Evolutionary conservation across 805 yeast species (phyloP), one percentile per base, ranked within the genome.

Genomic region (Schwanniomyces pseudopolymorphus): DNA sequence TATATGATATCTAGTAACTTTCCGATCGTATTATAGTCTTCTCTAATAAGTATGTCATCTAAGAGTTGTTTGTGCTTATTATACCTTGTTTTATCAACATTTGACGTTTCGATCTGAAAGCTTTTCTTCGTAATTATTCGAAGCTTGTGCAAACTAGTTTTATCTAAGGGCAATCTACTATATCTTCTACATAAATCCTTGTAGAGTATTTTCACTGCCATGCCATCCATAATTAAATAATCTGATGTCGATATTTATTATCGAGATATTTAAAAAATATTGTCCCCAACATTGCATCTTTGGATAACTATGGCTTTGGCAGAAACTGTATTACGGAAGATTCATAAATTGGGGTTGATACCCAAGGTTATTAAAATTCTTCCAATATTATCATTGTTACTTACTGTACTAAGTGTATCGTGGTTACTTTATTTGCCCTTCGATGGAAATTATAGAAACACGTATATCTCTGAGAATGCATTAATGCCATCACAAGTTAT

Each of bases 401-500:
- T 70, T 36, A 68, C 75, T 0, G n/a, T 69, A n/a, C 52, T 64
- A 28, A 62, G 72, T 45, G 47, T 69, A 5, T 51, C 56, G 2
- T 72, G 77, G 75, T 68, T 94, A n/a, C 61, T 78, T 11, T 66
- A 77, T 19, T 70, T 90, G 42, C 97, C 98, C 0, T 51, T 82
- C 55, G 86, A 86, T 14, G 98, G 97, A 17, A 89, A 88, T 59
- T 89, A 72, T 63, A 74, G 97, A 45, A 67, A 75, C 51, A 89
- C 97, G 2, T 94, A 94, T 63, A 86, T 91, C 10, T 86, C 96
- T 6, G 99, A 94, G 61, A 94, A 94, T 66, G 99, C 99, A 26
- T 72, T 94, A 63, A 84, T 94, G 88, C 97, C 99, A 6, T 91
- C 96, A 0, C 98, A 94, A 63, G 98, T 94, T 2, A 84, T 85